Evolutionary conservation across 805 yeast genomes (phyloP).

Genomic region (Pichia paraexigua): DNA sequence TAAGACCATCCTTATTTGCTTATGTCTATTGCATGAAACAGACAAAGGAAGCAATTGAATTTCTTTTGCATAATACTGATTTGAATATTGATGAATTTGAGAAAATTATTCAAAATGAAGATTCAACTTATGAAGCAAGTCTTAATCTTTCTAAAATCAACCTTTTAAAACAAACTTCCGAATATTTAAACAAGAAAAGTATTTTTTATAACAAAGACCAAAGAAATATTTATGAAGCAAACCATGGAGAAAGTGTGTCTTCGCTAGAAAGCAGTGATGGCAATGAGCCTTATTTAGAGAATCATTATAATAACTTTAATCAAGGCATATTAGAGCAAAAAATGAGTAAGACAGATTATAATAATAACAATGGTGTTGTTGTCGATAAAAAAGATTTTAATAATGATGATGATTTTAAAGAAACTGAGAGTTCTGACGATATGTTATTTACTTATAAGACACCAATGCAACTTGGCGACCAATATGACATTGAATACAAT

Average conservation of each 20-base stretch:
- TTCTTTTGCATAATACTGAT: background rate
- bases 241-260: background rate
- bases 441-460: background rate
- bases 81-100: background rate
- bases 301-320: background rate
- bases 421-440: background rate
- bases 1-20: background rate
- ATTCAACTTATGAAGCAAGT: background rate
- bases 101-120: background rate
- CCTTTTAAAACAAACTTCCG: background rate
- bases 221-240: background rate
- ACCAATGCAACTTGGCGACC: background rate
- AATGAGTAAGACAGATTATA: background rate
- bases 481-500: background rate
- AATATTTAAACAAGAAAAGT: background rate
- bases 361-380: background rate
- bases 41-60: background rate
- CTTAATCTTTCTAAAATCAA: background rate
- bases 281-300: background rate
- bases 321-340: background rate
- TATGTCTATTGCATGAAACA: background rate
- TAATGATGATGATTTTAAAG: background rate
- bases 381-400: background rate
- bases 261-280: background rate
- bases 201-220: background rate